These are phyloP conservation scores for Apiotrichum mycotoxinovorans DNA, from an alignment of 1,284 basidiomycete species.

Conservation along the genomic window DNA sequence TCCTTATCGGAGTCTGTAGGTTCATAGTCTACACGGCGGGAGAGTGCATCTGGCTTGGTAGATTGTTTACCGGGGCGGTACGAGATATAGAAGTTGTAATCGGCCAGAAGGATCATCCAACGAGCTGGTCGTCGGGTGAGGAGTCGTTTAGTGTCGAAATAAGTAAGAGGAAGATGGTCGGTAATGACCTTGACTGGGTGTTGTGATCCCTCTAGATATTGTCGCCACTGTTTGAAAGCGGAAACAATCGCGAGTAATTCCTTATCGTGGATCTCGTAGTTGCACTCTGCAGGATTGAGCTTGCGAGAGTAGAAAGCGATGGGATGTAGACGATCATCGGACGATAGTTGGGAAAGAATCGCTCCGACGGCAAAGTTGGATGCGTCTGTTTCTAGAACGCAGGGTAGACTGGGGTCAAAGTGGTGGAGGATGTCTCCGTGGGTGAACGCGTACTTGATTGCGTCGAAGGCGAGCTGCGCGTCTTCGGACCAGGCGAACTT, in stretches of 20 bases:
- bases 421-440: not conserved
- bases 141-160: slow-evolving; percentile 33
- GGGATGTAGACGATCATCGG: slow-evolving; percentile 41
- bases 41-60: slow-evolving; percentile 50
- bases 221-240: slow-evolving; percentile 50
- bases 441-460: not conserved
- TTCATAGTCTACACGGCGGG: slow-evolving; percentile 38
- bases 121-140: slow-evolving; percentile 43
- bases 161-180: slow-evolving; percentile 55
- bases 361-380: slow-evolving; percentile 12
- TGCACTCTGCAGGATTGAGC: slow-evolving; percentile 43
- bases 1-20: not conserved
- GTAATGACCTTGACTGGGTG: slow-evolving; percentile 41
- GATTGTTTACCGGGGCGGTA: slow-evolving; percentile 50
- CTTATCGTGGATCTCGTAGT: slow-evolving; percentile 55
- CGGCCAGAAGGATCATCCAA: slow-evolving; percentile 49
- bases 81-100: slow-evolving; percentile 49
- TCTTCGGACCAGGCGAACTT: no score
- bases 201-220: slow-evolving; percentile 44
- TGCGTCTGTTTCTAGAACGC: slow-evolving; percentile 9
- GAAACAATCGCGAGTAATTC: slow-evolving; percentile 54
- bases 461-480: no score
- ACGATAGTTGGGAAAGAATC: slow-evolving; percentile 6
- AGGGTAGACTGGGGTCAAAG: not conserved
- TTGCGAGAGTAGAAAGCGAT: slow-evolving; percentile 46